Evolutionary conservation across 1,139 yeast species (phyloP), one percentile per base, ranked within the genome.

Genomic region (Yamadazyma taylorii): DNA sequence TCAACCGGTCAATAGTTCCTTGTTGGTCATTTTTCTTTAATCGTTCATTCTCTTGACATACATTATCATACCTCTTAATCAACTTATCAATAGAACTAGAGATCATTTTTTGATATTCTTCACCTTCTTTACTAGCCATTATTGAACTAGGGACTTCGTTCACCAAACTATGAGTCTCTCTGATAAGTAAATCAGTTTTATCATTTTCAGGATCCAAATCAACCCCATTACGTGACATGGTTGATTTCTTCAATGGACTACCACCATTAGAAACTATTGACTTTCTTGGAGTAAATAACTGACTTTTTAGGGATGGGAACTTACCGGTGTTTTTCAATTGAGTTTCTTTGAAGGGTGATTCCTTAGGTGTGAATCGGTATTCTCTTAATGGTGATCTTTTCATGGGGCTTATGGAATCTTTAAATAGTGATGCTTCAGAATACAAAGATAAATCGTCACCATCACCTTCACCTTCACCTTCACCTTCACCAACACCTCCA

Each of bases 141-240:
- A 56, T 48, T 7, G 53, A 48, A 7, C 42, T 32, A 0, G 69
- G 68, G 3, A 58, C 45, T 9, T 51, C 51, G 19, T 48, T 53
- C 9, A 64, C 52, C 25, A 57, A 41, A 30, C 52, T 53, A 37
- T 63, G 69, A 5, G 70, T 63, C 34, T 63, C 65, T 17, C 48
- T 52, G 13, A 64, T 51, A 17, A 61, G 41, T 10, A 60, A 43
- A 30, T 61, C 63, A 3, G 60, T 52, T 16, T 48, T 50, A 23
- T 53, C 60, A 9, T 40, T 43, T 5, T 46, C 52, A 13, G 22
- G 30, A 3, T 27, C 30, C 22, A 27, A 29, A 5, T 29, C 30
- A 8, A 27, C n/a, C 19, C 14, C 21, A 19, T 19, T 19, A 10
- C 23, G 7, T 21, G 10, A 21, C n/a, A 24, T 12, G 13, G 26